These are phyloP conservation scores for Juncus inflexus DNA, from an alignment of 176 grass and related monocot genomes.

Conservation along the genomic window DNA sequence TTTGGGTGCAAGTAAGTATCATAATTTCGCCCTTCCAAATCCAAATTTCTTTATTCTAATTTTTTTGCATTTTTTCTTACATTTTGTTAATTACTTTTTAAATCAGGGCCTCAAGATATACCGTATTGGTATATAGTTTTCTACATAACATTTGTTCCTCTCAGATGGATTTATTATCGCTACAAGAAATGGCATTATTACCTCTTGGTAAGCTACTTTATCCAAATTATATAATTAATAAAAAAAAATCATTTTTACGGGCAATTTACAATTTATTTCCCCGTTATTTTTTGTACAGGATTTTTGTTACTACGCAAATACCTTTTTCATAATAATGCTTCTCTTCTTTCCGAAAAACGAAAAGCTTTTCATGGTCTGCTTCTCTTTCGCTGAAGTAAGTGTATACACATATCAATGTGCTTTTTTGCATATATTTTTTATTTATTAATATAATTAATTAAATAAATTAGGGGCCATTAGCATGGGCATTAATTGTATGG, in stretches of 20 bases:
- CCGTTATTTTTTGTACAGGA: conserved; percentile 47
- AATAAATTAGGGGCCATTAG: conserved; percentile 69
- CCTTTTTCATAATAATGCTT: conserved; percentile 87
- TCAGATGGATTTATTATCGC: conserved; percentile 93
- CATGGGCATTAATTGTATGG: conserved; percentile 99
- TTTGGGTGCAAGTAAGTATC: conserved; percentile 86
- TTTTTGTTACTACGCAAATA: conserved; percentile 98
- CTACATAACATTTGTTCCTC: conserved; percentile 87
- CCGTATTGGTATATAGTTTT: conserved; percentile 92
- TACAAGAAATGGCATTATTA: conserved; percentile 99
- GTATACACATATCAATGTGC: background rate
- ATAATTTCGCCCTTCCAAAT: conserved; percentile 21
- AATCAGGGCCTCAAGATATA: conserved; percentile 80
- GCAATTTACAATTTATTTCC: background rate
- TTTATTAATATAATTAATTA: conserved; percentile 11
- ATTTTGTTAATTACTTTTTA: background rate
- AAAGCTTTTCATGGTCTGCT: conserved; percentile 99
- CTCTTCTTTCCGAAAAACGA: conserved; percentile 97
- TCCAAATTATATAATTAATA: background rate
- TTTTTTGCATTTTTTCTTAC: conserved; percentile 10
- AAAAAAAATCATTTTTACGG: background rate
- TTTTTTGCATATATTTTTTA: conserved; percentile 23
- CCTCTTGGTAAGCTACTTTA: conserved; percentile 54
- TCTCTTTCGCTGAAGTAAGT: conserved; percentile 98
- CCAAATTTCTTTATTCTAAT: background rate